Evolutionary conservation across 352 stramenopile genomes (phyloP), one percentile per base, ranked within the genome.

Genomic region (Phytophthora kernoviae): DNA sequence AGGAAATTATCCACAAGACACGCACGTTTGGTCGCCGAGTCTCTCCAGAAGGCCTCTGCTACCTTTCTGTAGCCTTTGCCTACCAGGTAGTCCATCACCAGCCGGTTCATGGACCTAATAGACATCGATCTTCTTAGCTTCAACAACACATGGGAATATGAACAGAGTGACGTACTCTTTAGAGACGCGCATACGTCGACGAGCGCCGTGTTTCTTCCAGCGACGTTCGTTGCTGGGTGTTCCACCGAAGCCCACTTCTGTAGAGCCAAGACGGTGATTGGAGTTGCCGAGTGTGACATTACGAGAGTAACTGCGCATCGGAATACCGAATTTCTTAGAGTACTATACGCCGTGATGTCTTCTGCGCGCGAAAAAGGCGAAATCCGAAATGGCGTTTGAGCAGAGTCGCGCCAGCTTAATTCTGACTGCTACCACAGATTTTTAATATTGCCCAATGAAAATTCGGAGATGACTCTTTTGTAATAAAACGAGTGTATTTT

Each of bases 41-140:
- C 80, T 3, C 68, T 62, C 80, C 77, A 88, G 44, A 92, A 90
- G 5, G 83, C 83, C 59, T 92, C 83, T 5, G 83, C 83, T 36
- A 90, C 81, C 17, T 92, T 77, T 46, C 81, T 79, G 37, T 90
- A 90, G 44, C 83, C 83, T 59, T 90, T 92, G 10, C 83, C 81
- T 4, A 92, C 79, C n/a, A 92, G 68, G 41, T 90, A 92, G 39
- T 92, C 81, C 83, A 92, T 90, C 58, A 92, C 83, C 11, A 92
- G 52, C 8, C 81, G 79, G 48, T 92, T 87, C 83, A 92, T 92
- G 1, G 68, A 87, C 48, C 82, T 92, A 20, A 44, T 40, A 5
- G 20, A 21, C 36, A 63, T 46, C 40, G 5, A 47, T 47, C 41
- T n/a, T 30, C 24, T 39, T 14, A 60, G 44, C 24, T 37, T 69